phyloP scores from a whole-genome alignment of 2,329 filamentous ascomycete species.

The Epichloe typhina region DNA sequence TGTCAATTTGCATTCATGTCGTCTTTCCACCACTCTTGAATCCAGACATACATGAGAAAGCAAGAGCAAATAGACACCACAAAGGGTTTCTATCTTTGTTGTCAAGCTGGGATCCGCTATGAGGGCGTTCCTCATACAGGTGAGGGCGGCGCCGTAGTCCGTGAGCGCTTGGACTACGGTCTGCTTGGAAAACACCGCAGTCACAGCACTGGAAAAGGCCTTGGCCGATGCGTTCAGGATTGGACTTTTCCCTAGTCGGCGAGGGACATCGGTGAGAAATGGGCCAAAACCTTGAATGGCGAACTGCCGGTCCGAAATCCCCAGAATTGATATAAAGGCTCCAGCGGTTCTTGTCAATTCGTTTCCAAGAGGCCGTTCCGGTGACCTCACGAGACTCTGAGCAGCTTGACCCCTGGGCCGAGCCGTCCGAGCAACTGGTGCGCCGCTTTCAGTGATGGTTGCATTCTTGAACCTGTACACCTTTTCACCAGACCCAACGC shows the following conservation, averaged over 20 bases:
- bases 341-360: slow-evolving; percentile 1
- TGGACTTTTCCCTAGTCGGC: slow-evolving; percentile 29
- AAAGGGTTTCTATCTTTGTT: slow-evolving; percentile 20
- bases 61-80: slow-evolving; percentile 24
- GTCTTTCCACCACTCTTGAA: not conserved
- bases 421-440: not conserved
- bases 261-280: slow-evolving; percentile 31
- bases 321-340: slow-evolving; percentile 19
- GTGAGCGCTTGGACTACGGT: slow-evolving; percentile 11
- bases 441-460: slow-evolving; percentile 1
- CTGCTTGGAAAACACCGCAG: slow-evolving; percentile 12
- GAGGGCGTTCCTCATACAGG: slow-evolving; percentile 10
- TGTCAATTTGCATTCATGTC: not conserved
- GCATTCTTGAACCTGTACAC: slow-evolving; percentile 5
- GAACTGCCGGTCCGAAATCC: slow-evolving; percentile 30
- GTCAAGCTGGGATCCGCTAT: slow-evolving; percentile 16
- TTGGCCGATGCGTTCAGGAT: slow-evolving; percentile 29
- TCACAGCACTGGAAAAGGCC: slow-evolving; percentile 15
- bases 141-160: slow-evolving; percentile 19
- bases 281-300: slow-evolving; percentile 33
- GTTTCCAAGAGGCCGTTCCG: slow-evolving; percentile 1
- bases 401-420: not conserved
- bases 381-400: not conserved
- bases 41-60: slow-evolving; percentile 10
- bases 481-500: slow-evolving; percentile 3